These are phyloP conservation scores for Oemleria cerasiformis DNA, from an alignment of 306 rosid species.

Conservation along the genomic window DNA sequence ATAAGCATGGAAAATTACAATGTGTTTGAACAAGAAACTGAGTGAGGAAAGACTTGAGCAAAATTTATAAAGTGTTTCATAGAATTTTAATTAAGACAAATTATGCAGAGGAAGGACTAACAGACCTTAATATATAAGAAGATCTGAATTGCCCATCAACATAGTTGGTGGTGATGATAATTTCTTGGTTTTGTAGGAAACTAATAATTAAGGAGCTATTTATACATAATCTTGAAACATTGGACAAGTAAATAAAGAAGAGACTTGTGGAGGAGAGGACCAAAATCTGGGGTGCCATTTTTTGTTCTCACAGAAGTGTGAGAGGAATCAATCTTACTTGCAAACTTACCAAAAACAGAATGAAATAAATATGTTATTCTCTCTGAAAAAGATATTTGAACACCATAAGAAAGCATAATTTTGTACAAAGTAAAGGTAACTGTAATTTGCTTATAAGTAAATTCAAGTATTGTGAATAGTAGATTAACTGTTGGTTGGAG, in stretches of 20 bases:
- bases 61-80: no score
- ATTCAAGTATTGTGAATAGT: slow-evolving; percentile 30
- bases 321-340: slow-evolving; percentile 38
- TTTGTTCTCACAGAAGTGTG: neutral
- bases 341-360: slow-evolving; percentile 1
- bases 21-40: neutral
- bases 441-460: slow-evolving; percentile 32
- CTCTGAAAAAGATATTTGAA: neutral
- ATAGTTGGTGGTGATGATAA: neutral
- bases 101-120: neutral
- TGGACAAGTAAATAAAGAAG: no score
- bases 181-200: neutral
- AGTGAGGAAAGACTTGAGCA: neutral
- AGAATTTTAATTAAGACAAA: no score
- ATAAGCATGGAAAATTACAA: neutral
- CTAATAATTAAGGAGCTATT: neutral
- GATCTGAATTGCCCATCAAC: neutral
- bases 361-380: neutral
- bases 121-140: neutral
- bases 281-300: neutral
- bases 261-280: neutral
- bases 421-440: slow-evolving; percentile 21
- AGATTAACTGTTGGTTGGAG: neutral
- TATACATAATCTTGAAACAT: neutral
- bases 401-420: slow-evolving; percentile 7